Conservation (phyloP, 2,329 filamentous ascomycete species). For the Hypoxylon sp. region DNA sequence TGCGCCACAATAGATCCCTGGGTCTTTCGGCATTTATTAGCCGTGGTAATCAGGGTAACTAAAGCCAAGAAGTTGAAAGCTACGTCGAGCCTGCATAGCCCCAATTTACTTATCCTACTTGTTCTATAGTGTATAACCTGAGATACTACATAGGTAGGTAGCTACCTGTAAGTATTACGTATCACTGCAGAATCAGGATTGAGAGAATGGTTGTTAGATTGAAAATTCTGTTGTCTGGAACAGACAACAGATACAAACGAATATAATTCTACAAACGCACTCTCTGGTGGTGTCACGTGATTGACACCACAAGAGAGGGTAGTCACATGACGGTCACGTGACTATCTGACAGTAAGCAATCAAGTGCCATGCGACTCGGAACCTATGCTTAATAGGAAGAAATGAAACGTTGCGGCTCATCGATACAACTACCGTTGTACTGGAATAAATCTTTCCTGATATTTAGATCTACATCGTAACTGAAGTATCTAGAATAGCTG, state of each 20-base stretch:
- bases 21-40: conserved; percentile 30
- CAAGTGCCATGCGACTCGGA: conserved; percentile 2
- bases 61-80: conserved; percentile 27
- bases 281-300: too few relatives aligned
- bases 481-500: neutral
- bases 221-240: too few relatives aligned
- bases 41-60: neutral
- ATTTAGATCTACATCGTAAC: neutral
- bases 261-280: too few relatives aligned
- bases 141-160: too few relatives aligned
- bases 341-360: conserved; percentile 16
- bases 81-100: conserved; percentile 22
- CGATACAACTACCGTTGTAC: conserved; percentile 7
- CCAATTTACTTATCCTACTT: conserved; percentile 17
- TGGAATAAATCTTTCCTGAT: neutral
- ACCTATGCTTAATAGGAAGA: neutral
- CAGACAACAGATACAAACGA: too few relatives aligned
- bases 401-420: conserved; percentile 36
- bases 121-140: conserved; percentile 19
- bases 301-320: too few relatives aligned
- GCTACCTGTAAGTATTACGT: too few relatives aligned
- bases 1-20: conserved; percentile 21
- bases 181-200: too few relatives aligned
- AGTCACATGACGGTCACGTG: too few relatives aligned
- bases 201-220: too few relatives aligned